A percentile compares a stretch with the other conserved stretches of the same genome.
phyloP scores from a whole-genome alignment of 345 rosid species.

The Citrus trifoliata region DNA sequence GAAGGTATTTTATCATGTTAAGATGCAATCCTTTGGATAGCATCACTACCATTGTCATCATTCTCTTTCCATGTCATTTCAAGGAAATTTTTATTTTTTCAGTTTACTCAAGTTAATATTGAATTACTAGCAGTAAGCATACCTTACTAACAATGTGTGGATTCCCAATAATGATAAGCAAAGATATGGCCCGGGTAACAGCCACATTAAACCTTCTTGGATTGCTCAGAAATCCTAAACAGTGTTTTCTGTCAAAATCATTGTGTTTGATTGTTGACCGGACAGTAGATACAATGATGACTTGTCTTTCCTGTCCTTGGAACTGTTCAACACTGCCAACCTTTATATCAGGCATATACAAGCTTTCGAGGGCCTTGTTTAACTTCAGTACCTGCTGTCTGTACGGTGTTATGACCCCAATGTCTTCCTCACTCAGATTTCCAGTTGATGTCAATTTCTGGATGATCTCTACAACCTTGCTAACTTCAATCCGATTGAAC shows the following conservation, averaged over 20 bases:
- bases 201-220: slow-evolving; percentile 90
- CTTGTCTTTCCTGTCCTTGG: slow-evolving; percentile 90
- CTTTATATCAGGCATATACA: slow-evolving; percentile 63
- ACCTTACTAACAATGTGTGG: slow-evolving; percentile 85
- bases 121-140: slow-evolving; percentile 4
- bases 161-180: slow-evolving; percentile 74
- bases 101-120: background rate
- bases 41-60: background rate
- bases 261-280: slow-evolving; percentile 84
- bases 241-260: slow-evolving; percentile 59
- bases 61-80: background rate
- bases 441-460: slow-evolving; percentile 46
- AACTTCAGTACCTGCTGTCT: slow-evolving; percentile 86
- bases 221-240: slow-evolving; percentile 80
- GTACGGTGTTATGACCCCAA: slow-evolving; percentile 88
- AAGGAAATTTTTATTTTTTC: background rate
- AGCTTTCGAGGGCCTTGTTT: slow-evolving; percentile 59
- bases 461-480: slow-evolving; percentile 73
- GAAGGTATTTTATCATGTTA: background rate
- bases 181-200: slow-evolving; percentile 77
- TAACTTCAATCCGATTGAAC: slow-evolving; percentile 89
- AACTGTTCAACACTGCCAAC: slow-evolving; percentile 96
- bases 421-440: slow-evolving; percentile 52
- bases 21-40: background rate
- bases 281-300: slow-evolving; percentile 79